A percentile compares a stretch with the other conserved stretches of the same genome.
Evolutionary conservation across 1,284 basidiomycete genomes (phyloP).

Genomic region (Sanghuangporus sanghuang): DNA sequence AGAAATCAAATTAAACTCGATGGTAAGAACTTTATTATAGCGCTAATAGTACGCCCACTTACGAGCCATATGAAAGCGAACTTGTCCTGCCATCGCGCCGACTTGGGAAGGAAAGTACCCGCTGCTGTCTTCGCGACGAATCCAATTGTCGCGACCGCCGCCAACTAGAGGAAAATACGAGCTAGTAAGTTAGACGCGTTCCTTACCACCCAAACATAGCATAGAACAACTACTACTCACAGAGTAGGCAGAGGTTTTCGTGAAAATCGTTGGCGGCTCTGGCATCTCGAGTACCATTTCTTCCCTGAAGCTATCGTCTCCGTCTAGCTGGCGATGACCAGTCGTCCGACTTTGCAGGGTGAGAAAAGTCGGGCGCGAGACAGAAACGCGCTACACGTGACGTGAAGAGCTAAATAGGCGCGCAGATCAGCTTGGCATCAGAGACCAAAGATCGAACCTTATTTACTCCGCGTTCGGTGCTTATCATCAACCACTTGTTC

Average conservation of each 20-base stretch:
- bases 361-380: background rate
- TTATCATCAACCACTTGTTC: too few species aligned
- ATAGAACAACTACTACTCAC: background rate
- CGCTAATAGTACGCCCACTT: slow-evolving; percentile 23
- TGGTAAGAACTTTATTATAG: background rate
- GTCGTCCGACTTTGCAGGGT: background rate
- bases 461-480: too few species aligned
- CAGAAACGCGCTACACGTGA: background rate
- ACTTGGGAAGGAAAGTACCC: slow-evolving; percentile 52
- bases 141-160: slow-evolving; percentile 47
- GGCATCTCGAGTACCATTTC: slow-evolving; percentile 3
- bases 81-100: slow-evolving; percentile 55
- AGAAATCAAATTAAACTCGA: background rate
- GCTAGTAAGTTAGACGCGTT: background rate
- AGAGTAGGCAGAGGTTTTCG: slow-evolving; percentile 59
- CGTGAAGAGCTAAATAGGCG: too few species aligned
- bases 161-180: slow-evolving; percentile 28
- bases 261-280: slow-evolving; percentile 40
- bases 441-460: too few species aligned
- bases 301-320: background rate
- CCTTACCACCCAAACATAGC: background rate
- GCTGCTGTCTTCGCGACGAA: slow-evolving; percentile 47
- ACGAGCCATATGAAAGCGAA: slow-evolving; percentile 74
- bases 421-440: too few species aligned
- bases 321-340: background rate